Conservation (phyloP, 2,329 filamentous ascomycete genomes). For the Claviceps monticola region DNA sequence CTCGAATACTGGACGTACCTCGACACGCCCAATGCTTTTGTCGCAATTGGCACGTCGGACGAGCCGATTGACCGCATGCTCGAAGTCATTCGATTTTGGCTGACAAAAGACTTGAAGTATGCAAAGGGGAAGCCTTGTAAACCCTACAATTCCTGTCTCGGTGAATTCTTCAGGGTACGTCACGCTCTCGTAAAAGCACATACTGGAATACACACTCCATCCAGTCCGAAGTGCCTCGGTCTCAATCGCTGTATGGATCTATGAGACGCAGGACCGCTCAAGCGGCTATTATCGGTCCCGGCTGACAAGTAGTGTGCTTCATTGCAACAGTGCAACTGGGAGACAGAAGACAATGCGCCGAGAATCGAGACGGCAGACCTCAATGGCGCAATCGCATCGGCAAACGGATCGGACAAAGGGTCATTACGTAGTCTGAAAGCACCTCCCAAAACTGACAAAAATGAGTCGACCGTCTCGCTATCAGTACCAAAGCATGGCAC, state of each 20-base stretch:
- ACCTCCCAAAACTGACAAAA: conserved; percentile 28
- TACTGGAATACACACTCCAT: background rate
- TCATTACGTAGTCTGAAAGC: conserved; percentile 35
- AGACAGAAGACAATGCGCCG: conserved; percentile 67
- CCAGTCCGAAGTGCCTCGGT: no score
- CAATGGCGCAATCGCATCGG: conserved; percentile 15
- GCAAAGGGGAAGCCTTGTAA: conserved; percentile 98
- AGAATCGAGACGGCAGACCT: conserved; percentile 41
- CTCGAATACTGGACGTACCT: conserved; percentile 99
- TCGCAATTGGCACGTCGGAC: conserved; percentile 72
- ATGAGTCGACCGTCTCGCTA: conserved; percentile 33
- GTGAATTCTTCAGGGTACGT: conserved; percentile 87
- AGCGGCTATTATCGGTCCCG: background rate
- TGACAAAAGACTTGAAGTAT: conserved; percentile 98
- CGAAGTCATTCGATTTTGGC: conserved; percentile 91
- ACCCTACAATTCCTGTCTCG: conserved; percentile 92
- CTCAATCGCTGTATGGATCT: conserved; percentile 7
- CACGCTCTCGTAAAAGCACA: background rate
- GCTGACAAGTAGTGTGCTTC: conserved; percentile 1
- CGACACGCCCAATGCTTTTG: conserved; percentile 84
- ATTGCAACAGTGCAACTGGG: conserved; percentile 70
- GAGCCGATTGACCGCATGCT: conserved; percentile 89
- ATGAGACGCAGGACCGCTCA: background rate
- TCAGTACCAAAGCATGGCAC: conserved; percentile 36
- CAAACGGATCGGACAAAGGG: conserved; percentile 22